These are phyloP conservation scores for Cicer chorassanicum DNA, from an alignment of 306 rosid species.

Conservation along the genomic window DNA sequence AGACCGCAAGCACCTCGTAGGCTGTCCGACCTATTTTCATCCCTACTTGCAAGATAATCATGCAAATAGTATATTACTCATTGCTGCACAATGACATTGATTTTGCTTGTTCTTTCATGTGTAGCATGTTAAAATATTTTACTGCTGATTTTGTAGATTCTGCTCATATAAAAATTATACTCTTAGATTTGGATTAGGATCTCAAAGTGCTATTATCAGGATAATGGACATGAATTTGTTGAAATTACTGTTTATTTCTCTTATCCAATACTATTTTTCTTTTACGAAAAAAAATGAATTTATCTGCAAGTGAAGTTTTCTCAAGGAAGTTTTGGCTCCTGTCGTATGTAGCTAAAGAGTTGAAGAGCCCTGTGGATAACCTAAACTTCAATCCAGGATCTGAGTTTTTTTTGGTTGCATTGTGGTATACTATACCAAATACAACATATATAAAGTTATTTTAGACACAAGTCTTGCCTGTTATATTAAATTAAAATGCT, in stretches of 20 bases:
- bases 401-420: not conserved
- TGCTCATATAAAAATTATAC: not conserved
- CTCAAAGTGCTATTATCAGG: not conserved
- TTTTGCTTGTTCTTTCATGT: constrained; percentile 20
- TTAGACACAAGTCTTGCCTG: constrained; percentile 1
- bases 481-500: constrained; percentile 16
- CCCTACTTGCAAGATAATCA: not conserved
- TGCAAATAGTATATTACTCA: not conserved
- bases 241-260: not conserved
- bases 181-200: constrained; percentile 14
- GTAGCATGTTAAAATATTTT: not conserved
- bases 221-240: too few relatives aligned
- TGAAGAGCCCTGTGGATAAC: constrained; percentile 1
- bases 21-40: not conserved
- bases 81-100: not conserved
- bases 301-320: constrained; percentile 1
- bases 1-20: not conserved
- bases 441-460: not conserved
- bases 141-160: constrained; percentile 13
- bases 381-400: constrained; percentile 23
- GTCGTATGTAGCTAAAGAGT: constrained; percentile 11
- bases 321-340: constrained; percentile 21
- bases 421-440: not conserved
- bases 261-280: not conserved
- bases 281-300: not conserved